Evolutionary conservation across 1,139 yeast species (phyloP).

Genomic region (Arxiozyma slooffiae): DNA sequence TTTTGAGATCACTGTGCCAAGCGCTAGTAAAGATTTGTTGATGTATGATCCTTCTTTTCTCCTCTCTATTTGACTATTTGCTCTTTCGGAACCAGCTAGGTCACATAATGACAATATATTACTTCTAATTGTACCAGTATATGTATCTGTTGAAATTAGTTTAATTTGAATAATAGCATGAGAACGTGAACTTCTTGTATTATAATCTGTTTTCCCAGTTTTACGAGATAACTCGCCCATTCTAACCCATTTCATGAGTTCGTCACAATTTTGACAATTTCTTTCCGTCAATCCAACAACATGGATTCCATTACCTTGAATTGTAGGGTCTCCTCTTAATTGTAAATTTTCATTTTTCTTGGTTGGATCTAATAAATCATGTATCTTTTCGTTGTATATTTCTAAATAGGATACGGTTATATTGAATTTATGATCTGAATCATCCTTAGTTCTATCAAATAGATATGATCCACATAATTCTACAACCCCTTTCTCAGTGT

Average conservation of each 20-base stretch:
- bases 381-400: slow-evolving; percentile 78
- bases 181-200: slow-evolving; percentile 74
- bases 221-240: slow-evolving; percentile 67
- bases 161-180: slow-evolving; percentile 81
- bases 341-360: slow-evolving; percentile 40
- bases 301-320: slow-evolving; percentile 49
- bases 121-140: slow-evolving; percentile 37
- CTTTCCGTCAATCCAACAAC: slow-evolving; percentile 69
- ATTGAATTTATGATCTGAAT: slow-evolving; percentile 22
- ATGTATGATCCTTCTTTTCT: slow-evolving; percentile 89
- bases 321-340: slow-evolving; percentile 58
- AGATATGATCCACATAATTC: slow-evolving; percentile 63
- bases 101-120: slow-evolving; percentile 83
- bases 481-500: slow-evolving; percentile 75
- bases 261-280: slow-evolving; percentile 45
- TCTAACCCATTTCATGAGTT: slow-evolving; percentile 50
- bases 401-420: slow-evolving; percentile 69
- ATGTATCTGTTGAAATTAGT: slow-evolving; percentile 38
- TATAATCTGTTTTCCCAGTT: slow-evolving; percentile 84
- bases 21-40: slow-evolving; percentile 78
- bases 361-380: slow-evolving; percentile 47
- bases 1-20: slow-evolving; percentile 81
- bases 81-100: slow-evolving; percentile 91
- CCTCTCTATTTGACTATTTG: slow-evolving; percentile 67
- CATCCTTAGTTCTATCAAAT: slow-evolving; percentile 34